A percentile compares a stretch with the other conserved stretches of the same genome.
phyloP scores from a whole-genome alignment of 169 alveolate genomes.

The Plasmodium billcollinsi region DNA sequence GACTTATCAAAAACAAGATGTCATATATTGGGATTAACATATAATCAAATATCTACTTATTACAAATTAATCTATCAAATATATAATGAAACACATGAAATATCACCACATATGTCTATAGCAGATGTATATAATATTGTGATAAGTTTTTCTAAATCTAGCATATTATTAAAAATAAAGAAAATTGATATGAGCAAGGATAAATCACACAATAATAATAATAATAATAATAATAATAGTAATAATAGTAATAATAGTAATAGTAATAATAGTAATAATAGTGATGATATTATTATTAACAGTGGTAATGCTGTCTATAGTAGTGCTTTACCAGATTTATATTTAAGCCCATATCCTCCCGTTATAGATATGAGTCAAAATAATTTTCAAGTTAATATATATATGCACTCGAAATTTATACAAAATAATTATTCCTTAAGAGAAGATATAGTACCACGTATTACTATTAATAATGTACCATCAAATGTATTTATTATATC shows the following conservation, averaged over 20 bases:
- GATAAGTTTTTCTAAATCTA: slow-evolving; percentile 22
- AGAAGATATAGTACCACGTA: slow-evolving; percentile 9
- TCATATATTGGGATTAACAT: slow-evolving; percentile 50
- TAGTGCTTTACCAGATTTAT: slow-evolving; percentile 28
- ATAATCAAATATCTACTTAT: slow-evolving; percentile 16
- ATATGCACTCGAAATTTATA: slow-evolving; percentile 4
- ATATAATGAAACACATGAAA: slow-evolving; percentile 15
- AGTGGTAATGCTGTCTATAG: neutral
- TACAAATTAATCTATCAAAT: slow-evolving; percentile 48
- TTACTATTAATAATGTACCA: slow-evolving; percentile 66
- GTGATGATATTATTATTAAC: neutral
- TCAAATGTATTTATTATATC: slow-evolving; percentile 21
- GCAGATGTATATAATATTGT: slow-evolving; percentile 35
- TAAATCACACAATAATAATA: neutral
- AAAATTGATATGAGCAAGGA: slow-evolving; percentile 12
- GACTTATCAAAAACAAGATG: slow-evolving; percentile 69
- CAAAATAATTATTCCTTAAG: slow-evolving; percentile 10
- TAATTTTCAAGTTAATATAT: slow-evolving; percentile 59
- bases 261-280: too few species aligned
- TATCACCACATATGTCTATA: slow-evolving; percentile 5
- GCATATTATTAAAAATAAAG: slow-evolving; percentile 17
- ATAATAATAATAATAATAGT: neutral
- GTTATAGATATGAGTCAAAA: slow-evolving; percentile 68
- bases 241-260: too few species aligned
- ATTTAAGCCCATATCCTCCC: slow-evolving; percentile 51